Base-by-base conservation (phyloP, 495 filamentous ascomycete genomes). In the Xylaria cubensis region DNA sequence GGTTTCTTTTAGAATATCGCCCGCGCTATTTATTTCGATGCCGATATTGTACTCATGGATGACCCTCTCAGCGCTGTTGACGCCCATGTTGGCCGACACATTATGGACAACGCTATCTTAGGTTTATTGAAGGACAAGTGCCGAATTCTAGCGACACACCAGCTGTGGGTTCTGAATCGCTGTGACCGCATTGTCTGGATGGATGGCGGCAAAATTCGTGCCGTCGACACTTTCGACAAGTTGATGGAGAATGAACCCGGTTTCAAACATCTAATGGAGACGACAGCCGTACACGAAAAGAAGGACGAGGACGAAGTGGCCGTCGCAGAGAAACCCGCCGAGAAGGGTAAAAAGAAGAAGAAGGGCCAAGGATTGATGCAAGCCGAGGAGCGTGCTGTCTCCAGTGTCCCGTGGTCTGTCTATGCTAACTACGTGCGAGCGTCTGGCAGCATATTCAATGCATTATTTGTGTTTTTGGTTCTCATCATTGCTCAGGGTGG, bases 31-130 rank as follows among this genome's bases (percentile, higher is more conserved):
- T 96, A 96, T 75, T 95, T 94, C 74, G 87, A 95, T 73, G 88
- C 93, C 9, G 92, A 94, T 71, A 88, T 95, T 41, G 86, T 95
- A 0, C 85, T 96, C n/a, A 89, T 95, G 88, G 93, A 96, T 72
- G 93, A 96, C 77, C 92, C 92, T 4, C 80, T 96, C 17, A 93
- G 91, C 26, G 93, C 93, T 10, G 93, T 96, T 5, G 93, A 96
- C 79, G 93, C 93, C 9, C 93, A 95, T 73, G 93, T 95, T 65
- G 96, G 95, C 15, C 90, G 93, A 19, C 95, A 97, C 79, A 96
- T 99, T 78, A 97, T 99, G 84, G 94, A 98, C 77, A 90, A 97
- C 70, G 96, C 94, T 46, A 98, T 99, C 61, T 90, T 94, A 61
- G 96, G 95, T 36, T 84, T 98, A 34, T 84, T 99, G 63, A 92